Conservation (phyloP, 495 filamentous ascomycete species). For the Bacidia gigantensis region DNA sequence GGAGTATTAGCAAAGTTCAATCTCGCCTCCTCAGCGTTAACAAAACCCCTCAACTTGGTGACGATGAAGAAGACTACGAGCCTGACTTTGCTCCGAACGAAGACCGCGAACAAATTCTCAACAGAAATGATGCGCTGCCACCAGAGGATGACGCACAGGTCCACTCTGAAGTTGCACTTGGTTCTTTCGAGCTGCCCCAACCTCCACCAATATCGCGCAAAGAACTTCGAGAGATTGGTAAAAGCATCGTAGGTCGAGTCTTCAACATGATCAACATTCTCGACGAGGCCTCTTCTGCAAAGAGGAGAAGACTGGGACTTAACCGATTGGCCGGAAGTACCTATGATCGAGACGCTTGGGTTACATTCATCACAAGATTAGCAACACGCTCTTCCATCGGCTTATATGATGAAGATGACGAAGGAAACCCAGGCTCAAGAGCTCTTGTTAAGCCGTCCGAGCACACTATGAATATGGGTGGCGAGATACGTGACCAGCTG, state of each 20-base stretch:
- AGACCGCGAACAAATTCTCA: constrained; percentile 56
- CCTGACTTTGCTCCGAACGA: constrained; percentile 66
- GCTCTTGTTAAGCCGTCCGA: constrained; percentile 10
- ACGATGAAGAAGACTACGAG: constrained; percentile 85
- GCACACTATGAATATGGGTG: constrained; percentile 33
- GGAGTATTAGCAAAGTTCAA: constrained; percentile 52
- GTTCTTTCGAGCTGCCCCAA: constrained; percentile 64
- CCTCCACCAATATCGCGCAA: constrained; percentile 57
- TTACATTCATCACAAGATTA: constrained; percentile 70
- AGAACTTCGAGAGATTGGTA: constrained; percentile 51
- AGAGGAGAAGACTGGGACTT: constrained; percentile 45
- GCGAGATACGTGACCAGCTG: constrained; percentile 63
- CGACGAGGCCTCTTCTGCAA: constrained; percentile 43
- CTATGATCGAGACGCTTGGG: constrained; percentile 82
- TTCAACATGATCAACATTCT: constrained; percentile 61
- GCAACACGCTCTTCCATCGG: constrained; percentile 67
- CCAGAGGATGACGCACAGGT: constrained; percentile 34
- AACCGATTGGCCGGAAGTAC: constrained; percentile 72
- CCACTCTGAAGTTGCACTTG: constrained; percentile 44
- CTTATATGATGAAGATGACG: constrained; percentile 37
- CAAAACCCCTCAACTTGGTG: constrained; percentile 26
- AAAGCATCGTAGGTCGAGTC: constrained; percentile 56
- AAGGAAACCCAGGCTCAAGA: constrained; percentile 20
- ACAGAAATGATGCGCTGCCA: constrained; percentile 53
- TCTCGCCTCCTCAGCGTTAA: constrained; percentile 32